These are phyloP conservation scores for Coccomyxa subellipsoidea DNA, from an alignment of 163 green algal genomes.

Conservation along the genomic window DNA sequence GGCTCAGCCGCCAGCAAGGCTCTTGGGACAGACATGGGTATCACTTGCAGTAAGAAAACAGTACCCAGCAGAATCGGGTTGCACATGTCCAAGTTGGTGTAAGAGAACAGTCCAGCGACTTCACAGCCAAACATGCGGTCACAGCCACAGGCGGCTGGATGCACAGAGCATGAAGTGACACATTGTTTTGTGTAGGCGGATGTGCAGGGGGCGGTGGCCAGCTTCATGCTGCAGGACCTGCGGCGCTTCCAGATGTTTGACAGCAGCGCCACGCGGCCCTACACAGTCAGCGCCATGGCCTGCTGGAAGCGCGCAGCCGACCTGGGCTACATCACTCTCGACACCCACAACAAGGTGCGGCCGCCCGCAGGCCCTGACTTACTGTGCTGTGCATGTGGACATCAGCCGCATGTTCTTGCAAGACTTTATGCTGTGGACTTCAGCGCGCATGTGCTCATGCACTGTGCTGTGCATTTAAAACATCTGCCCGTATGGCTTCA, in stretches of 20 bases:
- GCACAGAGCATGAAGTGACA: no score
- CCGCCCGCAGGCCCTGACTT: neutral
- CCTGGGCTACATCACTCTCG: slow-evolving; percentile 15
- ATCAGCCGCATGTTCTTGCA: neutral
- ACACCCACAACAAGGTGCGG: slow-evolving; percentile 3
- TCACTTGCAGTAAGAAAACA: no score
- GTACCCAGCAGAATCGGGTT: no score
- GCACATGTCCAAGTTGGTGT: no score
- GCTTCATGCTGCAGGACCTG: slow-evolving; percentile 21
- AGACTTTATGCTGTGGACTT: neutral
- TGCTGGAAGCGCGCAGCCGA: slow-evolving; percentile 7
- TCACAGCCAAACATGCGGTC: no score
- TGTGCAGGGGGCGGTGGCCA: slow-evolving; percentile 9
- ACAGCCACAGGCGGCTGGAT: no score
- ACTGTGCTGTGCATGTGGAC: neutral
- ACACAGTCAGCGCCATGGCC: slow-evolving; percentile 10
- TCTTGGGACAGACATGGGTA: no score
- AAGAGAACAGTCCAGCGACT: no score
- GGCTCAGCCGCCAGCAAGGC: no score
- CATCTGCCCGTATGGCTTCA: neutral
- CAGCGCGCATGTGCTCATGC: neutral
- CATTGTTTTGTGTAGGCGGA: slow-evolving; percentile 6
- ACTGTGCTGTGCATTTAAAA: neutral
- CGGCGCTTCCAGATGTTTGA: slow-evolving; percentile 22
- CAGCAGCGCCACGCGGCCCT: slow-evolving; percentile 6